These are phyloP conservation scores for Lachnellula arida DNA, from an alignment of 2,329 filamentous ascomycete genomes.

Conservation along the genomic window DNA sequence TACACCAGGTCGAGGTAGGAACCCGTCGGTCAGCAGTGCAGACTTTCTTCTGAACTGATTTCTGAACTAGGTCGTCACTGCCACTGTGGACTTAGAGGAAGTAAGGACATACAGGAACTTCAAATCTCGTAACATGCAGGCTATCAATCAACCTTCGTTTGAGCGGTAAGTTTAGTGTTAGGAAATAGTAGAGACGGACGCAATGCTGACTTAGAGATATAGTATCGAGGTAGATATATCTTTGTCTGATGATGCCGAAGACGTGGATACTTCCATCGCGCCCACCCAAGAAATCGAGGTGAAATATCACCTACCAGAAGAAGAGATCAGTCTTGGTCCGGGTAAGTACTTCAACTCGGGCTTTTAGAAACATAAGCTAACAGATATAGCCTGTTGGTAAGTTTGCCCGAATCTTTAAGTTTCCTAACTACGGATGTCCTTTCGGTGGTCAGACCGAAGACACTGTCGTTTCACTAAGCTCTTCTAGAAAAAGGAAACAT, in stretches of 20 bases:
- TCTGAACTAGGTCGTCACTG: slow-evolving; percentile 35
- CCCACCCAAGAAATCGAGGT: slow-evolving; percentile 40
- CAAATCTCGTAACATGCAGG: slow-evolving; percentile 22
- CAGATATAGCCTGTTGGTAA: no score
- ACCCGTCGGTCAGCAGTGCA: neutral
- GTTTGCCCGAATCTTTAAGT: no score
- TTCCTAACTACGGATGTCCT: no score
- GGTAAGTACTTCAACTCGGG: no score
- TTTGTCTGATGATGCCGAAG: slow-evolving; percentile 37
- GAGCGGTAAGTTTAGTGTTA: slow-evolving; percentile 8
- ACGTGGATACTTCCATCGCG: slow-evolving; percentile 40
- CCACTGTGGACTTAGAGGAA: slow-evolving; percentile 66
- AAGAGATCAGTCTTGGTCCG: slow-evolving; percentile 61
- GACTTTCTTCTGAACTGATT: neutral
- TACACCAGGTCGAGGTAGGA: slow-evolving; percentile 52
- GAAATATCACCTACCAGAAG: slow-evolving; percentile 56
- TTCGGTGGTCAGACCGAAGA: no score
- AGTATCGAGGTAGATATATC: slow-evolving; percentile 37
- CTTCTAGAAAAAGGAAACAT: neutral
- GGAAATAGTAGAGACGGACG: no score
- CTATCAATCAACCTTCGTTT: slow-evolving; percentile 34
- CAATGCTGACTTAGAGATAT: no score
- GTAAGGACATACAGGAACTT: slow-evolving; percentile 54
- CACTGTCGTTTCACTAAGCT: no score
- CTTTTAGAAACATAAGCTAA: no score